Percentiles rank a stretch among this genome's conserved stretches.
Conservation (phyloP, 164 flowering plant species). For the grape (Vitis vinifera) region ASM3070453v1 NC_081818.1:884001-884500, state of each 20-base stretch:
- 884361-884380: too few relatives aligned
- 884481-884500: too few relatives aligned
- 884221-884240: constrained; percentile 89
- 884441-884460: too few relatives aligned
- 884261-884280: not conserved
- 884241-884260: not conserved
- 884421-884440: too few relatives aligned
- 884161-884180: constrained; percentile 52
- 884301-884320: not conserved
- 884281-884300: not conserved
- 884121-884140: not conserved
- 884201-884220: constrained; percentile 95
- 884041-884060: constrained; percentile 60
- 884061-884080: constrained; percentile 59
- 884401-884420: too few relatives aligned
- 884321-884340: too few relatives aligned
- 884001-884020: constrained; percentile 57
- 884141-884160: not conserved
- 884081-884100: not conserved
- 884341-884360: too few relatives aligned
- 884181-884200: constrained; percentile 80
- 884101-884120: not conserved
- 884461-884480: too few relatives aligned
- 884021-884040: constrained; percentile 48
- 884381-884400: too few relatives aligned